Base-by-base conservation (phyloP, 305 asterid species). In the Nicotiana rustica region DNA sequence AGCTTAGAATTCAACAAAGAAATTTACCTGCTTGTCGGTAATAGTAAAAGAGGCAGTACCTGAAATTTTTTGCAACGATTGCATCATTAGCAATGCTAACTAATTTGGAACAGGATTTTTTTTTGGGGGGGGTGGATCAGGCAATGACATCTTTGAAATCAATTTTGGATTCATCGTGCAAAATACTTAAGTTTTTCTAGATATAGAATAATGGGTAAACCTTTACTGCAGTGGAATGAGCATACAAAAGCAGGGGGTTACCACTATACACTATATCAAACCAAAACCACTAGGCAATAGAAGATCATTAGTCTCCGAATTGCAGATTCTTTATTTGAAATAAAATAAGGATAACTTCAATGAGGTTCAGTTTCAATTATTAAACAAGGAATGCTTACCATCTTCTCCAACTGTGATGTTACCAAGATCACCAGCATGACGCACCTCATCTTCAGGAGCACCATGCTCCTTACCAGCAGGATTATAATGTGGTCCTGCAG, bases 341-440 rank as follows among this genome's bases (percentile, higher is more conserved):
- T 19, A 38, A 21, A 21, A 73, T 25, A 59, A 13, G 47, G 31
- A 49, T 5, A 59, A 67, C 66, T 31, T 47, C 71, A 49, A 80
- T 76, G 70, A 49, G 61, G 25, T 36, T 67, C 77, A 68, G 69
- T 83, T 33, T 67, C 33, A 55, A 69, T 44, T 14, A 19, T 33
- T n/a, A 41, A 81, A 77, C 52, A 68, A 13, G 59, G 35, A 59
- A 3, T 0, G 29, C 52, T 56, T 90, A 96, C 99, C 99, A 87
- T 96, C 97, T 31, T 89, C 94, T 33, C 92, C 94, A 83, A 86
- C 98, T 69, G 87, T 92, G 84, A 96, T 82, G 83, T 96, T 96
- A 18, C 98, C 99, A 85, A 96, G 99, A 92, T 96, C 98, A 90
- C 98, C 99, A 75, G 99, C 99, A 88, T 96, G 99, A 78, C 98